phyloP scores from a whole-genome alignment of 257 asterid genomes.

The Dorcoceras hygrometricum region DNA sequence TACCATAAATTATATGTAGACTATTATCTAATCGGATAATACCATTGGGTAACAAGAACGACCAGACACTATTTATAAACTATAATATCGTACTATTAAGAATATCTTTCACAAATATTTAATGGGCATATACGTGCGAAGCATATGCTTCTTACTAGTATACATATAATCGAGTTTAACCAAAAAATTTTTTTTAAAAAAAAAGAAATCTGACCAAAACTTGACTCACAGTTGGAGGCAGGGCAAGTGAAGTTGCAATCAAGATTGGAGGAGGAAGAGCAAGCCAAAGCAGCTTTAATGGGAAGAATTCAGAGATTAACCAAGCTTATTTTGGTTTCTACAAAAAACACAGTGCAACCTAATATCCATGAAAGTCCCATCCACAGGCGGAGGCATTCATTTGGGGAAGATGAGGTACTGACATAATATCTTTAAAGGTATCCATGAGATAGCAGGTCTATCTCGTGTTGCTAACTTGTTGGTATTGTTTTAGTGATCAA shows the following conservation, averaged over 20 bases:
- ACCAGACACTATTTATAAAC: too few species aligned
- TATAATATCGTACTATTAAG: too few species aligned
- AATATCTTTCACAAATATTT: too few species aligned
- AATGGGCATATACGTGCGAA: too few species aligned
- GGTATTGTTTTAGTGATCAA: not conserved
- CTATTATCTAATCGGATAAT: too few species aligned
- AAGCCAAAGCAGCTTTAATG: slow-evolving; percentile 85
- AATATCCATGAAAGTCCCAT: slow-evolving; percentile 41
- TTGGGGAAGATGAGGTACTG: slow-evolving; percentile 84
- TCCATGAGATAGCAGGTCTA: slow-evolving; percentile 11
- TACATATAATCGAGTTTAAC: too few species aligned
- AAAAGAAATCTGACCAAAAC: too few species aligned
- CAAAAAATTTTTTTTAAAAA: too few species aligned
- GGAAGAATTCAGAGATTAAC: slow-evolving; percentile 90
- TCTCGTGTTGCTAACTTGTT: slow-evolving; percentile 10
- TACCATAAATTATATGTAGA: too few species aligned
- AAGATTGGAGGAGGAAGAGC: slow-evolving; percentile 88
- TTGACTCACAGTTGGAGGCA: slow-evolving; percentile 62
- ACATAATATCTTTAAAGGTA: slow-evolving; percentile 21
- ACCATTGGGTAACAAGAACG: too few species aligned
- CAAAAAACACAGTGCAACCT: slow-evolving; percentile 58
- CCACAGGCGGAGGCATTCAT: slow-evolving; percentile 76
- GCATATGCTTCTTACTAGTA: too few species aligned
- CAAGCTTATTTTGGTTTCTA: slow-evolving; percentile 76
- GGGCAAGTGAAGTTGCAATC: slow-evolving; percentile 82